Evolutionary conservation across 129 eudicot genomes (phyloP).

Genomic region (Kitagawia praeruptora): DNA sequence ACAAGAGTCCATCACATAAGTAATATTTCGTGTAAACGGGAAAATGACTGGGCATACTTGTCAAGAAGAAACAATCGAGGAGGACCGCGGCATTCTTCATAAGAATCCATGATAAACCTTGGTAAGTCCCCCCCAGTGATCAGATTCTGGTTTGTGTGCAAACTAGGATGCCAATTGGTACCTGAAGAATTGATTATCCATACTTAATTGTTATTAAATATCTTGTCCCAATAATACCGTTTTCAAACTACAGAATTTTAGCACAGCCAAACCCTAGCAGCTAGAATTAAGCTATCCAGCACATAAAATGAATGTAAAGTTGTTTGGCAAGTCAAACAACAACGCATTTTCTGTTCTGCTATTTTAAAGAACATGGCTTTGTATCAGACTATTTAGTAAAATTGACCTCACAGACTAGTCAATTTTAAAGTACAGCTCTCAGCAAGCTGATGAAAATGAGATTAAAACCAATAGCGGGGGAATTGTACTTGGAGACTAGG

Average conservation of each 20-base stretch:
- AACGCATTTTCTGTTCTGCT: background rate
- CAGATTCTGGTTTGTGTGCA: slow-evolving; percentile 48
- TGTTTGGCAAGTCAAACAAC: background rate
- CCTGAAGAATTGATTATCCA: slow-evolving; percentile 38
- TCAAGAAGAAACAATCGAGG: slow-evolving; percentile 94
- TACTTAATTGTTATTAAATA: background rate
- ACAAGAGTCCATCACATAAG: slow-evolving; percentile 12
- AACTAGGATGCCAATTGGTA: slow-evolving; percentile 81
- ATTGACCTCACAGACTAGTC: background rate
- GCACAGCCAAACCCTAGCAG: background rate
- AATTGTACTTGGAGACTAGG: slow-evolving; percentile 9
- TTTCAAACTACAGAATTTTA: background rate
- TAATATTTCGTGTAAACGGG: slow-evolving; percentile 10
- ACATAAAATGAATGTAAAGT: background rate
- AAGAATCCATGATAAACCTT: slow-evolving; percentile 85
- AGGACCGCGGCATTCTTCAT: slow-evolving; percentile 90
- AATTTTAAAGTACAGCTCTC: background rate
- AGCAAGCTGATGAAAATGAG: slow-evolving; percentile 15
- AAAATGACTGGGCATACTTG: slow-evolving; percentile 50
- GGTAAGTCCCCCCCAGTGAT: slow-evolving; percentile 81
- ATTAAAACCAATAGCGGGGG: background rate
- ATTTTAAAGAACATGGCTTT: background rate
- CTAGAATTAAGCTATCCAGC: background rate
- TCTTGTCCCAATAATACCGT: background rate
- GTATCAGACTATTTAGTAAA: background rate